A percentile compares a stretch with the other conserved stretches of the same genome.
Evolutionary conservation across 768 basidiomycete species (phyloP).

Genomic region (Cystobasidium tubakii): DNA sequence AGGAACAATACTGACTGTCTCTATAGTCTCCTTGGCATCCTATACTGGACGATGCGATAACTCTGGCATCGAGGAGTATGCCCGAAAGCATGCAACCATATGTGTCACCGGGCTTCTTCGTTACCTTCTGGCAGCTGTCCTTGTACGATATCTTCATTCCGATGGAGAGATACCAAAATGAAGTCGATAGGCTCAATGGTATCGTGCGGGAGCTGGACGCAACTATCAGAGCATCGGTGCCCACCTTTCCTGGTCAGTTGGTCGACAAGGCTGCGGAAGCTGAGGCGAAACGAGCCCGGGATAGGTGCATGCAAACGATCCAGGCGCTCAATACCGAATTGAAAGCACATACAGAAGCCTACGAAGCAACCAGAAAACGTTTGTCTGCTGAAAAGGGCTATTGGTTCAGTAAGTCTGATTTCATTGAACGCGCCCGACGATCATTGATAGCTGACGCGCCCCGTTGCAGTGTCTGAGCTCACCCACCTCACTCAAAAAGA

Average conservation of each 20-base stretch:
- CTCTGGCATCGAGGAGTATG: conserved; percentile 64
- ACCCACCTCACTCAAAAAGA: conserved; percentile 47
- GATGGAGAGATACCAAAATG: conserved; percentile 68
- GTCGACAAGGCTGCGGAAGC: conserved; percentile 31
- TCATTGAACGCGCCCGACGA: background rate
- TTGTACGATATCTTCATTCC: conserved; percentile 83
- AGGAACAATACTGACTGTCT: background rate
- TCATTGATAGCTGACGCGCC: conserved; percentile 43
- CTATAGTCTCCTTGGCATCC: conserved; percentile 44
- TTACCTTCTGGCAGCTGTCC: conserved; percentile 94
- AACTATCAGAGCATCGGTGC: background rate
- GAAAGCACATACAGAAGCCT: conserved; percentile 67
- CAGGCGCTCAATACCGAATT: conserved; percentile 62
- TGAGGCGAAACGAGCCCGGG: conserved; percentile 50
- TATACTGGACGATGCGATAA: conserved; percentile 70
- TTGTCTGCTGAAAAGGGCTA: conserved; percentile 69
- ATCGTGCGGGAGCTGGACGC: conserved; percentile 34
- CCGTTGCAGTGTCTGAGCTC: background rate
- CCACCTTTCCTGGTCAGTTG: conserved; percentile 11
- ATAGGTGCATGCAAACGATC: conserved; percentile 62
- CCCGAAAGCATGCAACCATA: conserved; percentile 54
- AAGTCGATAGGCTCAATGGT: conserved; percentile 54
- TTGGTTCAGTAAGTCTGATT: conserved; percentile 60
- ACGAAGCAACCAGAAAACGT: conserved; percentile 70
- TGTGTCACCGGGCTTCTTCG: conserved; percentile 67